Conservation (phyloP, 2,329 filamentous ascomycete species). For the Pyricularia sp. region DNA sequence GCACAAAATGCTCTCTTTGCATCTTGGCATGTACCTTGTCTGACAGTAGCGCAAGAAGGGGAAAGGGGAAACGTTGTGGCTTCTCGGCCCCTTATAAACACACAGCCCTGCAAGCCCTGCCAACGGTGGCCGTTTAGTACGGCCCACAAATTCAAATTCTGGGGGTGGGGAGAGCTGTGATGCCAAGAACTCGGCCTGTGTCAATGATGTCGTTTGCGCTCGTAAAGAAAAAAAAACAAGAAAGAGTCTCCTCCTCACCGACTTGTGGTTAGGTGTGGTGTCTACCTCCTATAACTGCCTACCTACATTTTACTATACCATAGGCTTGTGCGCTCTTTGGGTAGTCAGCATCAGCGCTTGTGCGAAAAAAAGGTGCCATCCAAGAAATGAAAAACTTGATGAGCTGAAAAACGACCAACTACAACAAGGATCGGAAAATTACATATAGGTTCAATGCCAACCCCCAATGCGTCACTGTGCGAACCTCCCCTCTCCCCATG, state of each 20-base stretch:
- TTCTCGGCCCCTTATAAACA: neutral
- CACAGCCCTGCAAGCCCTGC: neutral
- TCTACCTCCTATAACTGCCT: too few relatives aligned
- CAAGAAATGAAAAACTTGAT: neutral
- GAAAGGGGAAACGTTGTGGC: neutral
- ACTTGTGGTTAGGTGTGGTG: neutral
- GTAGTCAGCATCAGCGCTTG: neutral
- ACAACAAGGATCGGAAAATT: neutral
- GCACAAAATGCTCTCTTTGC: neutral
- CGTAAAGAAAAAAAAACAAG: neutral
- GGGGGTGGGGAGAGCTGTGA: neutral
- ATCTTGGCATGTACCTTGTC: neutral
- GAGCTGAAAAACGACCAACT: neutral
- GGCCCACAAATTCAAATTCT: neutral
- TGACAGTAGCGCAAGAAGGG: neutral
- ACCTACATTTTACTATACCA: too few relatives aligned
- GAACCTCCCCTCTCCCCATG: neutral
- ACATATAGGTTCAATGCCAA: neutral
- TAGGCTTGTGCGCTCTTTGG: too few relatives aligned
- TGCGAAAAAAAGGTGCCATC: neutral
- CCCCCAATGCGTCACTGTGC: neutral
- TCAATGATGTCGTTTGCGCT: slow-evolving; percentile 6
- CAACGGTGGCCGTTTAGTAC: neutral
- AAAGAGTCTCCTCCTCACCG: neutral
- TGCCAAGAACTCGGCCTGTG: slow-evolving; percentile 1